Percentiles rank a stretch among this genome's conserved stretches.
phyloP scores from a whole-genome alignment of 768 basidiomycete species.

The Candolleomyces efflorescens region DNA sequence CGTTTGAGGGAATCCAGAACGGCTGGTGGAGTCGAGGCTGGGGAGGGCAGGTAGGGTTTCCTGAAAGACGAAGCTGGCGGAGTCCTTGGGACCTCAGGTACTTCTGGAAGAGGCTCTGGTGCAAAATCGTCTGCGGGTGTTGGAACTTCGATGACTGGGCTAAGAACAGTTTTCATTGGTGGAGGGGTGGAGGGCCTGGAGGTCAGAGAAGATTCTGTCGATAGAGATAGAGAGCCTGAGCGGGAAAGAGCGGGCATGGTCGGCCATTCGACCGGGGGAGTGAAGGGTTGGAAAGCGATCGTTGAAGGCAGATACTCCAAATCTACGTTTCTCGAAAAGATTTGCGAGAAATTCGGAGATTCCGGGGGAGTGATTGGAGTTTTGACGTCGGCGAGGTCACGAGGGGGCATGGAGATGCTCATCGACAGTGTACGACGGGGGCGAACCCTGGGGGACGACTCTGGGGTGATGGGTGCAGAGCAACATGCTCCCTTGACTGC shows the following conservation, averaged over 20 bases:
- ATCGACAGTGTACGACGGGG: conserved; percentile 10
- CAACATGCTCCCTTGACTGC: background rate
- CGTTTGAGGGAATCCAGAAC: conserved; percentile 2
- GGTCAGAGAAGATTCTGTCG: background rate
- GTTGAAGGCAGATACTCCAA: background rate
- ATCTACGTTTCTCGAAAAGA: conserved; percentile 7
- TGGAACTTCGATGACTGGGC: background rate
- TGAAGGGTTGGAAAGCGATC: conserved; percentile 6
- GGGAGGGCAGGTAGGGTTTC: background rate
- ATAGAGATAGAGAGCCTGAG: background rate
- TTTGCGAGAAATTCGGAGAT: conserved; percentile 24
- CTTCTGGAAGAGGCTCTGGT: background rate
- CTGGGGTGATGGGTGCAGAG: conserved; percentile 6
- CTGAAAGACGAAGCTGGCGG: background rate
- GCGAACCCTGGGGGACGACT: conserved; percentile 3
- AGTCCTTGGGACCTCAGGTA: background rate
- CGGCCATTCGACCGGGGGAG: conserved; percentile 4
- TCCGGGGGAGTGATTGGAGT: conserved; percentile 33
- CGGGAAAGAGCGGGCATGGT: background rate
- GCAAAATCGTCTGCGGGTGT: background rate
- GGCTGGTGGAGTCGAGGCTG: background rate
- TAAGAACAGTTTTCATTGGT: background rate
- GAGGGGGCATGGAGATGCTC: conserved; percentile 17
- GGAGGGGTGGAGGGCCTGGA: background rate
- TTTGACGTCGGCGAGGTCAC: conserved; percentile 19